These are phyloP conservation scores for Yamadazyma taylorii DNA, from an alignment of 1,139 yeast species.

Conservation along the genomic window DNA sequence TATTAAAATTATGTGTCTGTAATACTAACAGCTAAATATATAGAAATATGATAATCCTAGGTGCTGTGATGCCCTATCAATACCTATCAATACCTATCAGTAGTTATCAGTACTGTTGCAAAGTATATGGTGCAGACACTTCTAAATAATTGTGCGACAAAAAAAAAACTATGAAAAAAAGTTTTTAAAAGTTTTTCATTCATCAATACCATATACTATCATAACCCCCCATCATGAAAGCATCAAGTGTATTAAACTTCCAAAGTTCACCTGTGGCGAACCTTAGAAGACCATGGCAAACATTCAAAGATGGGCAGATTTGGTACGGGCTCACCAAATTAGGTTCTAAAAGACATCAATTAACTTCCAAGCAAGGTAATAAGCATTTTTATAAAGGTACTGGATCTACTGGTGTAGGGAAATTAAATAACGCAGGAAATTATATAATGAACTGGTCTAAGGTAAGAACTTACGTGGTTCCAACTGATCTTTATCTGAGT, in stretches of 20 bases:
- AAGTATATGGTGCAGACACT: too few species aligned
- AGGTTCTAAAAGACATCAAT: constrained; percentile 82
- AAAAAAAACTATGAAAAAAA: too few species aligned
- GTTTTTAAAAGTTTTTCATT: too few species aligned
- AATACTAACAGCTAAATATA: too few species aligned
- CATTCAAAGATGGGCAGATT: constrained; percentile 76
- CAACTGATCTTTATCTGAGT: constrained; percentile 46
- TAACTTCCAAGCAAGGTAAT: constrained; percentile 93
- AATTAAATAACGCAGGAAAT: constrained; percentile 68
- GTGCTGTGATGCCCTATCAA: too few species aligned
- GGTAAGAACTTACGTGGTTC: constrained; percentile 90
- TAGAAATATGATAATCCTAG: too few species aligned
- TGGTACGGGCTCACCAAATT: constrained; percentile 77
- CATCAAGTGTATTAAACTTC: constrained; percentile 50
- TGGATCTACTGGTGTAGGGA: constrained; percentile 90
- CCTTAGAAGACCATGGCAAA: constrained; percentile 87
- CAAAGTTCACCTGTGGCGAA: constrained; percentile 50
- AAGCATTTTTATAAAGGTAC: constrained; percentile 95
- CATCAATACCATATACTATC: too few species aligned
- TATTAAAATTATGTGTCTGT: too few species aligned
- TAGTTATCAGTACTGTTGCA: too few species aligned
- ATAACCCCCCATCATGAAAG: constrained; percentile 60
- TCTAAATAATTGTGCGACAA: too few species aligned
- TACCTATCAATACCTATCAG: too few species aligned
- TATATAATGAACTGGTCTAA: constrained; percentile 80